A percentile compares a stretch with the other conserved stretches of the same genome.
Evolutionary conservation across 257 asterid species (phyloP).

Genomic region (Misopates orontium): DNA sequence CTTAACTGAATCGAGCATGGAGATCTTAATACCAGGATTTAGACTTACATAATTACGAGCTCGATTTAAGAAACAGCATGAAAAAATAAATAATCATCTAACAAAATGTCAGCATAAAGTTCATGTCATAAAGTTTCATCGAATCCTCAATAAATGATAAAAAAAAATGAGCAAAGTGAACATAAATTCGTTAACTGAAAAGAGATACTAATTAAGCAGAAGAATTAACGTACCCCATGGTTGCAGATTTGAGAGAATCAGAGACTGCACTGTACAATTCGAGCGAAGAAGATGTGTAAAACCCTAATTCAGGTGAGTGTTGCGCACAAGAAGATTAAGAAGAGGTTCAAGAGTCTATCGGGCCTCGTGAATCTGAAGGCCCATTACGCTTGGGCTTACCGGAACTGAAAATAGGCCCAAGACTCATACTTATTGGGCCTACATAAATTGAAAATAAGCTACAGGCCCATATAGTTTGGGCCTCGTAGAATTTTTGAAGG

Average conservation of each 20-base stretch:
- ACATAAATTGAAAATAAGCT: too few species aligned
- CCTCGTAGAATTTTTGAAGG: too few species aligned
- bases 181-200: neutral
- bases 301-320: conserved; percentile 11
- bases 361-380: too few species aligned
- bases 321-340: too few species aligned
- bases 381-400: too few species aligned
- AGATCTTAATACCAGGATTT: too few species aligned
- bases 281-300: neutral
- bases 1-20: too few species aligned
- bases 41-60: neutral
- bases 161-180: neutral
- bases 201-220: neutral
- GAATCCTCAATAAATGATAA: neutral
- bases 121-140: neutral
- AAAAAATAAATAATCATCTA: neutral
- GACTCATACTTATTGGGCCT: too few species aligned
- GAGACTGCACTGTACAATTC: neutral
- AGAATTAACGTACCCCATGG: conserved; percentile 46
- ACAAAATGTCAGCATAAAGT: neutral
- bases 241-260: conserved; percentile 31
- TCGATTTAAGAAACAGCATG: neutral
- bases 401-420: too few species aligned
- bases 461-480: too few species aligned
- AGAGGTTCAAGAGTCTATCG: too few species aligned